phyloP scores from a whole-genome alignment of 306 rosid species.

The Prunus kanzakura region DNA sequence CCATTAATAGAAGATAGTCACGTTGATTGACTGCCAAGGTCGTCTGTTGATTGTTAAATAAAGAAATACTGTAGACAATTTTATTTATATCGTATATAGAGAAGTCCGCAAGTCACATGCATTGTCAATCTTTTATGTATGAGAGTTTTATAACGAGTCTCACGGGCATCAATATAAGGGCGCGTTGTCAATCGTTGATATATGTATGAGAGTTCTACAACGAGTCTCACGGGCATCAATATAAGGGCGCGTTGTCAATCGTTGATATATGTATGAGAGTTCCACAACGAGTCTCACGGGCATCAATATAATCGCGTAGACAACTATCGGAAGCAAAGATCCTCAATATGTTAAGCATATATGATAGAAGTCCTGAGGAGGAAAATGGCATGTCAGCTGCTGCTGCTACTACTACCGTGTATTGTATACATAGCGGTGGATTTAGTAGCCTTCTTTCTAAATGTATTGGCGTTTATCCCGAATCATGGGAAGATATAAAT shows the following conservation, averaged over 20 bases:
- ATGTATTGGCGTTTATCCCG: slow-evolving; percentile 38
- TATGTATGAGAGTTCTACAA: not conserved
- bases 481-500: slow-evolving; percentile 10
- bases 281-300: not conserved
- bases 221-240: not conserved
- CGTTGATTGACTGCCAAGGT: not conserved
- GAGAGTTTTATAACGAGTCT: not conserved
- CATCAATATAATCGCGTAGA: too few species aligned
- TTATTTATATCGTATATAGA: too few species aligned
- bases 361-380: slow-evolving; percentile 11
- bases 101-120: not conserved
- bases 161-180: too few species aligned
- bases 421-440: slow-evolving; percentile 35
- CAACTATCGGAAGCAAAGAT: not conserved
- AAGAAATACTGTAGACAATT: too few species aligned
- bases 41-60: not conserved
- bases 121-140: not conserved
- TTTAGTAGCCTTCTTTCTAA: slow-evolving; percentile 16
- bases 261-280: not conserved
- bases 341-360: not conserved
- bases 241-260: not conserved
- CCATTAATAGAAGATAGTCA: not conserved
- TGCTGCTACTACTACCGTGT: not conserved
- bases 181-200: not conserved
- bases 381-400: slow-evolving; percentile 28